Evolutionary conservation across 2,329 filamentous ascomycete species (phyloP).

Genomic region (Colletotrichum melonis): DNA sequence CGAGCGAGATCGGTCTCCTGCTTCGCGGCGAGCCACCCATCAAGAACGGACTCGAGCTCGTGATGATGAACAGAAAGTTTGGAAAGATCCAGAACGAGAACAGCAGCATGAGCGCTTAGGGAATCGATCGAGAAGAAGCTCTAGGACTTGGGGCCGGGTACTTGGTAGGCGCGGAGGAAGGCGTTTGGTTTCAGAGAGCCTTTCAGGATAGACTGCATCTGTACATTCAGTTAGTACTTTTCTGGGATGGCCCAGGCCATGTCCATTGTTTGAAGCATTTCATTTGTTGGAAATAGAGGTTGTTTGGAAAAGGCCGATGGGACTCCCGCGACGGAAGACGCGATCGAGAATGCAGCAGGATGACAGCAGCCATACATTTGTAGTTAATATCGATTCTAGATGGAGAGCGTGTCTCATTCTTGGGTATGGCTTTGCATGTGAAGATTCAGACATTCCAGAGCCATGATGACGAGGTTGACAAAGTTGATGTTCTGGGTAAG

Average conservation of each 20-base stretch:
- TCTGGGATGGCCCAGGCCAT: not conserved
- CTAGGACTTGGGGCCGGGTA: not conserved
- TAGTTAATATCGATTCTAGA: not conserved
- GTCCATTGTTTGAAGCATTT: not conserved
- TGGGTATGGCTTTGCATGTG: not conserved
- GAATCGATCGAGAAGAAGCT: not conserved
- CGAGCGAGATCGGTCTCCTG: conserved; percentile 30
- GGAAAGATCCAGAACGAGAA: conserved; percentile 16
- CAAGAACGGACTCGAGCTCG: conserved; percentile 29
- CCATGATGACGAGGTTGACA: not conserved
- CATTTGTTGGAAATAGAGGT: not conserved
- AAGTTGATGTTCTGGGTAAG: not conserved
- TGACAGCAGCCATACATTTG: not conserved
- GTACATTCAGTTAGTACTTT: not conserved
- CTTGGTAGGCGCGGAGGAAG: no score
- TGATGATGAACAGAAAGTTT: not conserved
- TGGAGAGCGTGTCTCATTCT: not conserved
- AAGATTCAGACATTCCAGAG: accelerated
- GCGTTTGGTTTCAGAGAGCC: not conserved
- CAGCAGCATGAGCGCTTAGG: conserved; percentile 19
- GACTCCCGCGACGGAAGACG: no score
- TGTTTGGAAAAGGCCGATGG: not conserved
- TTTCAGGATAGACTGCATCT: not conserved
- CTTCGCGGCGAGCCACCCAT: conserved; percentile 29
- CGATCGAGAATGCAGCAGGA: not conserved